Conservation (phyloP, 352 stramenopile genomes). For the Pythium plurisporium region DNA sequence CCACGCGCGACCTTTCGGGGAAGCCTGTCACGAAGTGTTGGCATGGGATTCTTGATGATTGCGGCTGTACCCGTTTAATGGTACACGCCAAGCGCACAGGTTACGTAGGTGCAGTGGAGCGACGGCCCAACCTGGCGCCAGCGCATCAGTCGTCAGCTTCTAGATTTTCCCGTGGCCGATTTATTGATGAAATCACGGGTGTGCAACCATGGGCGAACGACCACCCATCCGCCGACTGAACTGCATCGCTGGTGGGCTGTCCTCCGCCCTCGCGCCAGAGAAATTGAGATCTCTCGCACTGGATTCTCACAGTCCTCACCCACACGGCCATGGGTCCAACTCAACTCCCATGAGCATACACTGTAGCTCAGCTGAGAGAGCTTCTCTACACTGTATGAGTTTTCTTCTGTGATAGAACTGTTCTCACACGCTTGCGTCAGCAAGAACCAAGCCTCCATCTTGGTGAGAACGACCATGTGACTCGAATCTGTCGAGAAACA, state of each 20-base stretch:
- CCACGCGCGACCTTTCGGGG: not conserved
- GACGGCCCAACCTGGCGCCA: not conserved
- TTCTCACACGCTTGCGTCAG: no score
- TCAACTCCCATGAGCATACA: no score
- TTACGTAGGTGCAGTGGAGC: not conserved
- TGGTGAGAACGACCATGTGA: no score
- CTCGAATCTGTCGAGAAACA: no score
- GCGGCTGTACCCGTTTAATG: not conserved
- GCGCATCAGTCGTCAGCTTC: not conserved
- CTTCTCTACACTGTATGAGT: no score
- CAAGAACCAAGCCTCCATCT: no score
- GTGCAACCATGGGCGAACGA: not conserved
- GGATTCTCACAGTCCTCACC: not conserved
- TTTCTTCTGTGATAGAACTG: no score
- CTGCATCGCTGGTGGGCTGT: not conserved
- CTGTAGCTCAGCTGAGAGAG: no score
- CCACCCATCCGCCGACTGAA: not conserved
- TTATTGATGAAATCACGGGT: conserved; percentile 5
- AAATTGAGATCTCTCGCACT: not conserved
- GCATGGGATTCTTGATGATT: not conserved
- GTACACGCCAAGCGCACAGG: no score
- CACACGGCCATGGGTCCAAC: not conserved
- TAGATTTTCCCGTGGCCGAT: conserved; percentile 11
- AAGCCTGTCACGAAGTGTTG: not conserved
- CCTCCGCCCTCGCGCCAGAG: not conserved